phyloP scores from a whole-genome alignment of 148 eudicot genomes.

The Oxyria digyna region DNA sequence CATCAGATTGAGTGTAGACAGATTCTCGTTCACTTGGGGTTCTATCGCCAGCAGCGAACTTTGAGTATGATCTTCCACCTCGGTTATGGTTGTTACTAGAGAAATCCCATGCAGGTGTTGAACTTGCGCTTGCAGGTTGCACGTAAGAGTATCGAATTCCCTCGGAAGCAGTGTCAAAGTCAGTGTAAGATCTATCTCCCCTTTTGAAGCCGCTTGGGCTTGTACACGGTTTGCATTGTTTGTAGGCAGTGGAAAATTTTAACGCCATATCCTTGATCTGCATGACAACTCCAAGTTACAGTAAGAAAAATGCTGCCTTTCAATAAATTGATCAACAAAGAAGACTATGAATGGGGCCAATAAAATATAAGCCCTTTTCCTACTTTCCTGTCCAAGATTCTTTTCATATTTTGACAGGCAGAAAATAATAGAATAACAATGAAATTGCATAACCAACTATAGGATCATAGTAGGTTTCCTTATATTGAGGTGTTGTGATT shows the following conservation, averaged over 20 bases:
- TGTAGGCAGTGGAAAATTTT: slow-evolving; percentile 63
- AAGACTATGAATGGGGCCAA: neutral
- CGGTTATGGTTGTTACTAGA: slow-evolving; percentile 27
- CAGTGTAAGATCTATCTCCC: slow-evolving; percentile 52
- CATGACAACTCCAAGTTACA: slow-evolving; percentile 1
- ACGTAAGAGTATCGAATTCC: slow-evolving; percentile 55
- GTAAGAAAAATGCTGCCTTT: neutral
- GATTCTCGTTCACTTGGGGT: slow-evolving; percentile 38
- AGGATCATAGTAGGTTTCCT: no score
- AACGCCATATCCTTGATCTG: slow-evolving; percentile 97
- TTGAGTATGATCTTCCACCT: slow-evolving; percentile 36
- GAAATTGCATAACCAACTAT: no score
- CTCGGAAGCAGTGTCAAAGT: slow-evolving; percentile 77
- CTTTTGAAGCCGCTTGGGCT: slow-evolving; percentile 47
- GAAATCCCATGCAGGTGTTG: slow-evolving; percentile 92
- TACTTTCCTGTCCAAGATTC: no score
- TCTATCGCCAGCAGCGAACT: slow-evolving; percentile 40
- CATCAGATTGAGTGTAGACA: slow-evolving; percentile 40
- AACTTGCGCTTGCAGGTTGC: slow-evolving; percentile 78
- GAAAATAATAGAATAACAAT: no score
- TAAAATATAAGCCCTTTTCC: no score
- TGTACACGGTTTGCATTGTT: slow-evolving; percentile 65
- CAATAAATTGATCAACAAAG: neutral
- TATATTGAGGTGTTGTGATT: no score
- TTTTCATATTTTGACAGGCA: no score